Evolutionary conservation across 2,329 filamentous ascomycete genomes (phyloP).

Genomic region (Exophiala viscosa): DNA sequence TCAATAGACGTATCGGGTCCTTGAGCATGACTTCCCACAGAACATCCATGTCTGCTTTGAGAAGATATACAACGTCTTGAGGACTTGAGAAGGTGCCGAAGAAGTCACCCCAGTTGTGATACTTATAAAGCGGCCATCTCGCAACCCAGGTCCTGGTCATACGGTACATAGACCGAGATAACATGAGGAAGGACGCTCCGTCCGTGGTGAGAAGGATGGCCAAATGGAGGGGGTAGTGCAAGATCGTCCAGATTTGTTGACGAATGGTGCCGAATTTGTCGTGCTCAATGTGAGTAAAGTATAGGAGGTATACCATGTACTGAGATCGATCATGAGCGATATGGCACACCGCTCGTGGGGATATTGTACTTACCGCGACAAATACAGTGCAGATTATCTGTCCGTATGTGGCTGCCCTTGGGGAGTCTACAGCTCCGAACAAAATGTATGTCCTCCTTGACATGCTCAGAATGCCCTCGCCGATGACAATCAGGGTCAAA

Average conservation of each 20-base stretch:
- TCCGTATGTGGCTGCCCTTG: conserved; percentile 36
- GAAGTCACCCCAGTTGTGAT: neutral
- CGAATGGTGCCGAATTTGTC: conserved; percentile 50
- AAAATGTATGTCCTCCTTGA: conserved; percentile 31
- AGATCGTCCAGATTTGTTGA: conserved; percentile 50
- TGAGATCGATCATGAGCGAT: conserved; percentile 6
- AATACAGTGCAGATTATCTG: conserved; percentile 35
- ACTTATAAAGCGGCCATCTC: neutral
- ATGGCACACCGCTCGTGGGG: neutral
- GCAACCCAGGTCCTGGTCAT: neutral
- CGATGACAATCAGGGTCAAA: conserved; percentile 63
- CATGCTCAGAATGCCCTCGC: conserved; percentile 59
- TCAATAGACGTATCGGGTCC: neutral
- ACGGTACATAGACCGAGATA: neutral
- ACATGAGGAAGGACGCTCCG: conserved; percentile 35
- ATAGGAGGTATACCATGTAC: conserved; percentile 61
- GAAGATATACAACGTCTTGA: neutral
- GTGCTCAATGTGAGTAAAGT: conserved; percentile 54
- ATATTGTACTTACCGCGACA: conserved; percentile 1
- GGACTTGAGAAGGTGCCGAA: neutral
- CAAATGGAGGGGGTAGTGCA: conserved; percentile 62
- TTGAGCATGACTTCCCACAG: neutral
- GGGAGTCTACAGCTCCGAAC: conserved; percentile 17
- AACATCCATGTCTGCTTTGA: neutral
- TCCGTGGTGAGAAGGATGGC: conserved; percentile 61